Conservation (phyloP, 768 basidiomycete genomes). For the Russula vinacea region DNA sequence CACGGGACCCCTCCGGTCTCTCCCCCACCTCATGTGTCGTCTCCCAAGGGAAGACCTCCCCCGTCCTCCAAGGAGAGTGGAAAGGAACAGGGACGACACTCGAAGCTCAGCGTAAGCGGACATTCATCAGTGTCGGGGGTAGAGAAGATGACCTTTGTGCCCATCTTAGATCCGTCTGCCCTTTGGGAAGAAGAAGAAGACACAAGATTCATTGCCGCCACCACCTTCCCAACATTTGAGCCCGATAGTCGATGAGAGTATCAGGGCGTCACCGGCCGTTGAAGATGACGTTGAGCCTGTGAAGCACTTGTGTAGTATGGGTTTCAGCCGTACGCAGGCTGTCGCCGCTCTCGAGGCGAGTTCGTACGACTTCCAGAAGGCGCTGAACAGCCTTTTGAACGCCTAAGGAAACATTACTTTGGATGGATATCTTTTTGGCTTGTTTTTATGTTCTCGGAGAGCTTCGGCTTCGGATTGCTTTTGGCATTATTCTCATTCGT, state of each 20-base stretch:
- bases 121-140: slow-evolving; percentile 5
- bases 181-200: slow-evolving; percentile 73
- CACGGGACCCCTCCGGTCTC: slow-evolving; percentile 37
- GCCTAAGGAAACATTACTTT: slow-evolving; percentile 1
- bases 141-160: slow-evolving; percentile 23
- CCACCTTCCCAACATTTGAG: slow-evolving; percentile 38
- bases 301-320: slow-evolving; percentile 82
- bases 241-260: slow-evolving; percentile 46
- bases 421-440: slow-evolving; percentile 20
- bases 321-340: slow-evolving; percentile 80
- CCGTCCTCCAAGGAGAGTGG: slow-evolving; percentile 40
- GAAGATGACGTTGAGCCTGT: slow-evolving; percentile 76
- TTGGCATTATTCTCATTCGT: slow-evolving; percentile 13
- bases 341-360: slow-evolving; percentile 80
- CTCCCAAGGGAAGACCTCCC: slow-evolving; percentile 44
- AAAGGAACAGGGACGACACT: slow-evolving; percentile 56
- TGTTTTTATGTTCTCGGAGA: background rate
- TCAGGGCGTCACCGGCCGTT: slow-evolving; percentile 47
- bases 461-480: background rate
- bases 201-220: slow-evolving; percentile 48
- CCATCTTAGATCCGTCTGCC: slow-evolving; percentile 65
- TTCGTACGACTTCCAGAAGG: slow-evolving; percentile 76
- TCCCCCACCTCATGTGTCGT: slow-evolving; percentile 47
- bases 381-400: slow-evolving; percentile 71
- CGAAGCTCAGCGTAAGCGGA: slow-evolving; percentile 71